Base-by-base conservation (phyloP, 192 early-diverging fungal genomes). In the Linderina pennispora region DNA sequence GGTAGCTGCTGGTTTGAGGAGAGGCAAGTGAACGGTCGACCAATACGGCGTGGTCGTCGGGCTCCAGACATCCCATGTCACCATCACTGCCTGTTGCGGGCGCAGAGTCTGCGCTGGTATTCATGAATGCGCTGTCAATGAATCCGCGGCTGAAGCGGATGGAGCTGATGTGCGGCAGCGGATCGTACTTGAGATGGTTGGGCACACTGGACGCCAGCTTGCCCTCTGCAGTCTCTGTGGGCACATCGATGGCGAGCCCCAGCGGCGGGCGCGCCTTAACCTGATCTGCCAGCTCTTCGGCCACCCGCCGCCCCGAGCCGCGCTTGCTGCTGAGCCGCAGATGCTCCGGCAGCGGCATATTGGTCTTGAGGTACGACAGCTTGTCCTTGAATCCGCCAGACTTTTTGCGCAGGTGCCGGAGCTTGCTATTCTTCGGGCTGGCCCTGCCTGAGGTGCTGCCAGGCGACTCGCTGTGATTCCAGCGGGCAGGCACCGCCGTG, bases 81-180 rank as follows among this genome's bases (percentile, higher is more conserved):
- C n/a, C n/a, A n/a, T n/a, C n/a, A n/a, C n/a, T n/a, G 15, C 15
- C 22, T 49, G 43, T 9, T 37, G 40, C 13, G 39, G 39, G 22
- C 39, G 45, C 15, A 63, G 25, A 22, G 49, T 34, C 15, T 54
- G 48, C n/a, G n/a, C n/a, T n/a, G n/a, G n/a, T n/a, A n/a, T n/a
- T n/a, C n/a, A n/a, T n/a, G 23, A 70, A 58, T 5, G 60, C 45
- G 1, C 51, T 45, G 34, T 63, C 60, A 21, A 71, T 55, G 41
- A 71, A 71, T 5, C 67, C 67, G 23, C 62, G 62, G 59, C 67
- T 71, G 41, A 71, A 71, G 8, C 67, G 67, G 11, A 59, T 63
- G 14, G 59, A 46, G 32, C 63, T 55, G 9, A 71, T 56, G 3
- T 53, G 34, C 21, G 67, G 67, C 36, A 71, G 33, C 28, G 67